Evolutionary conservation across 257 asterid genomes (phyloP).

Genomic region (Rhazya stricta): DNA sequence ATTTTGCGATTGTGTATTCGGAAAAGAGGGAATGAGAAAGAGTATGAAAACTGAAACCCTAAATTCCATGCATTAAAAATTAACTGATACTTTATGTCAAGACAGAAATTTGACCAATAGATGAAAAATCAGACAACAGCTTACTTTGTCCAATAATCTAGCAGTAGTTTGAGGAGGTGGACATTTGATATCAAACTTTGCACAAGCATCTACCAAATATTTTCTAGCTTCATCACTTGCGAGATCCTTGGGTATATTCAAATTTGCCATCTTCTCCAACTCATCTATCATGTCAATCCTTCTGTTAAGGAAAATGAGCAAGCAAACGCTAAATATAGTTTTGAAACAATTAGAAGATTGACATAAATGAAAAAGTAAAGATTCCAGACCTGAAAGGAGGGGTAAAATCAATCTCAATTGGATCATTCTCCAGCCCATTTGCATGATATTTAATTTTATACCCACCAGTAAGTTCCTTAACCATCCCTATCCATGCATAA

Average conservation of each 20-base stretch:
- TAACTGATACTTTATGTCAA: no score
- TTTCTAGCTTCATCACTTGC: conserved; percentile 70
- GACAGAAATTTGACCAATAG: no score
- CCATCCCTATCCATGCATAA: conserved; percentile 56
- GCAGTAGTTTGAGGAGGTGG: conserved; percentile 91
- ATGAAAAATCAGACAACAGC: no score
- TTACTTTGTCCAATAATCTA: conserved; percentile 81
- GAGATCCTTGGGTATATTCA: conserved; percentile 80
- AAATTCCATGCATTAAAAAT: no score
- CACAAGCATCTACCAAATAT: conserved; percentile 68
- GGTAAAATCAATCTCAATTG: conserved; percentile 90
- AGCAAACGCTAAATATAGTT: neutral
- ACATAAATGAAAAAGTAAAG: neutral
- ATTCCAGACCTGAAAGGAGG: conserved; percentile 84
- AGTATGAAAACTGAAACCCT: no score
- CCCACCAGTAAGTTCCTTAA: conserved; percentile 84
- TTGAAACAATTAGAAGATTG: neutral
- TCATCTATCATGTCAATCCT: conserved; percentile 92
- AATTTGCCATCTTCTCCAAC: conserved; percentile 72
- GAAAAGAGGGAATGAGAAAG: no score
- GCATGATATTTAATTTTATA: conserved; percentile 77
- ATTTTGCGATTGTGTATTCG: no score
- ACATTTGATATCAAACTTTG: conserved; percentile 68
- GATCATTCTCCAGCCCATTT: conserved; percentile 66
- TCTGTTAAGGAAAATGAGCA: conserved; percentile 30